phyloP scores from a whole-genome alignment of 2,329 filamentous ascomycete species.

The Colletotrichum gloeosporioides region DNA sequence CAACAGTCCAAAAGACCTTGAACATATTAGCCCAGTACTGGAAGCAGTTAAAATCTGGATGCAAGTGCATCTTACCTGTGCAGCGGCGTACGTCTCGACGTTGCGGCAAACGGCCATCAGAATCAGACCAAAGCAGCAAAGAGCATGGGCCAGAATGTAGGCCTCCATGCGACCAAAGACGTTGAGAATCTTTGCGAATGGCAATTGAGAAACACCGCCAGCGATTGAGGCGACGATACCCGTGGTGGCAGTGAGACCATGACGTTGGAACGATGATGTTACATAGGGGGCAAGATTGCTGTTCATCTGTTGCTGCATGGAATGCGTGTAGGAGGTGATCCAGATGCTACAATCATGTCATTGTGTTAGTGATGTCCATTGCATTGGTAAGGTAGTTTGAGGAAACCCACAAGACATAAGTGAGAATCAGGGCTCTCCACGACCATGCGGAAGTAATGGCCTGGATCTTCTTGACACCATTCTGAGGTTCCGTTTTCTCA shows the following conservation, averaged over 20 bases:
- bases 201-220: slow-evolving; percentile 30
- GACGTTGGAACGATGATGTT: slow-evolving; percentile 42
- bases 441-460: slow-evolving; percentile 42
- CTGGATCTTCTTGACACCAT: slow-evolving; percentile 17
- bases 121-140: slow-evolving; percentile 41
- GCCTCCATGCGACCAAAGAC: slow-evolving; percentile 42
- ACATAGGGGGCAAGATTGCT: slow-evolving; percentile 36
- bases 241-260: slow-evolving; percentile 51
- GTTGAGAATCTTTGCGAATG: slow-evolving; percentile 44
- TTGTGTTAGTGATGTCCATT: neutral
- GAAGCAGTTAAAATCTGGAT: accelerated
- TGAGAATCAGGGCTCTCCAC: slow-evolving; percentile 38
- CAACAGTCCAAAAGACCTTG: slow-evolving; percentile 62
- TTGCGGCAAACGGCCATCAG: slow-evolving; percentile 62
- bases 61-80: slow-evolving; percentile 28
- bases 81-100: slow-evolving; percentile 48
- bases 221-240: slow-evolving; percentile 46
- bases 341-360: slow-evolving; percentile 38
- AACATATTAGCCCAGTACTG: neutral
- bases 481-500: neutral
- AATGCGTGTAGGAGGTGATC: slow-evolving; percentile 47
- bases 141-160: slow-evolving; percentile 40
- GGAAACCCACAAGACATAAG: slow-evolving; percentile 41
- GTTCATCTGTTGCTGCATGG: slow-evolving; percentile 43
- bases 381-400: accelerated